Base-by-base conservation (phyloP, 2,329 filamentous ascomycete species). In the Aspergillus terreus region DNA sequence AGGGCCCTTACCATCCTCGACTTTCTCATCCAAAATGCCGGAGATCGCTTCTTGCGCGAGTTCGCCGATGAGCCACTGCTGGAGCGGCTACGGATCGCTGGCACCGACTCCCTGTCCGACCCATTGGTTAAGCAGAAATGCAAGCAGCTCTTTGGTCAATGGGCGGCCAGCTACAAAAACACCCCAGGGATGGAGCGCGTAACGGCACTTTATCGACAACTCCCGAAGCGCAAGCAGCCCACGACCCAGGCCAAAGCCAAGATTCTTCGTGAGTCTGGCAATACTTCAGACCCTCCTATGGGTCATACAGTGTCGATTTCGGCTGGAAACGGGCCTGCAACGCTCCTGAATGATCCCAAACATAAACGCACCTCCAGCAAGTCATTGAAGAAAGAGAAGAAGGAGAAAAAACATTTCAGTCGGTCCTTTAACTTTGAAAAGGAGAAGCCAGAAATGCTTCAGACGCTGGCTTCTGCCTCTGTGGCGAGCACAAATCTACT, bases 21-120 rank as follows among this genome's bases (percentile, higher is more conserved):
- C 68, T 92, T 89, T 40, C 79, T 99, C 36, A 94, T 99, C 54
- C 90, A 96, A 67, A 99, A 99, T 74, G 92, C 91, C 2, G 92
- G 92, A 1, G 80, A 87, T 11, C 83, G 87, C 11, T 96, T 97
- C 67, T 88, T 96, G 71, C 84, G 89, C 45, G 82, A 83, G 14
- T 96, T 97, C 69, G 88, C 86, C 9, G 92, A 99, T 64, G 92
- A 96, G 67, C 88, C 92, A 27, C 78, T 99, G 36, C 82, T 99
- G 54, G 94, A 99, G 72, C 87, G 94, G 21, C 79, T 99, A 47
- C 85, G 94, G 19, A 86, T 97, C 32, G 88, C 92, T 58, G 91
- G 88, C 32, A 91, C 88, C 15, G 92, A 94, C 48, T 81, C 90
- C 15, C 80, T 94, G 55, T 92, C 91, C 0, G 92, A 97, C 69